Conservation (phyloP, 495 filamentous ascomycete species). For the Apiosordaria backusii region DNA sequence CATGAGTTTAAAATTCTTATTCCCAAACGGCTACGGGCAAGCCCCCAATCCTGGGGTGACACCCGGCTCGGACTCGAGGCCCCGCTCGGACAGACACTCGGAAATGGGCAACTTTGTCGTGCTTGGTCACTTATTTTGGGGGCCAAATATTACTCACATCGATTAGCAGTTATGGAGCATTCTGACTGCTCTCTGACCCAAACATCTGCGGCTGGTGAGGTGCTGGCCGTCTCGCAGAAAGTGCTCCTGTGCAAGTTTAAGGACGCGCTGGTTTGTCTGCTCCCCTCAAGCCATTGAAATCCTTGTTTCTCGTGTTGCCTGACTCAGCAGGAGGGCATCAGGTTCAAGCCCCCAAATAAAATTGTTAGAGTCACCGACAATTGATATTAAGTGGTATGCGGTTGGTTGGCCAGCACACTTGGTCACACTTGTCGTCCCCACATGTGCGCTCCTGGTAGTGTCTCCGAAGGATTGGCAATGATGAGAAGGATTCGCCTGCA, state of each 20-base stretch:
- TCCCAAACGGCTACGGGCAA: neutral
- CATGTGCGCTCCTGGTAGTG: neutral
- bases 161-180: neutral
- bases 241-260: neutral
- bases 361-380: neutral
- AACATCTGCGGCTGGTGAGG: neutral
- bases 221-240: neutral
- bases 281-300: neutral
- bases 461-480: neutral
- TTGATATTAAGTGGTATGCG: neutral
- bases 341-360: neutral
- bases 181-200: neutral
- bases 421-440: neutral
- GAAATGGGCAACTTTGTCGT: neutral
- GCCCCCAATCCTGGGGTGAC: neutral
- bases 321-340: neutral
- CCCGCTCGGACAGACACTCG: neutral
- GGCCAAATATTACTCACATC: neutral
- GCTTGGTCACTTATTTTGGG: neutral
- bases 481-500: neutral
- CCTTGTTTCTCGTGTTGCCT: neutral
- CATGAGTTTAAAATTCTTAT: no score
- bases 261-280: neutral
- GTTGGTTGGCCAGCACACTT: neutral
- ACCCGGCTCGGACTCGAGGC: neutral